Percentiles rank a stretch among this genome's conserved stretches.
Conservation (phyloP, 306 rosid genomes). For the cucumber (Cucumis sativus) region DNA sequence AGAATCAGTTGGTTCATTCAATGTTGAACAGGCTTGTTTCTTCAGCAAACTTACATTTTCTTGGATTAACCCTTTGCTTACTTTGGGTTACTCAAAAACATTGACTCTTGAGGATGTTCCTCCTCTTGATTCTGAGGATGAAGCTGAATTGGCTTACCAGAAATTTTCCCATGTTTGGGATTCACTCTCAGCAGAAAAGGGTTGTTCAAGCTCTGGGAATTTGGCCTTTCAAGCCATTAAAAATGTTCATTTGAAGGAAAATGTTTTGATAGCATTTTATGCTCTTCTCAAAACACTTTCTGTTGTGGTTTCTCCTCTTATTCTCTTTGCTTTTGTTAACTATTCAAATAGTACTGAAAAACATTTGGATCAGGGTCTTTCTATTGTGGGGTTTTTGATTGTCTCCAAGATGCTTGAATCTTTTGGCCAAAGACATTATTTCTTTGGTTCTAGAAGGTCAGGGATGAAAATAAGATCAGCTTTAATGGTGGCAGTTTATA, state of each 20-base stretch:
- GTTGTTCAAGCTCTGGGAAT: slow-evolving; percentile 21
- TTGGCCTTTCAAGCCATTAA: slow-evolving; percentile 32
- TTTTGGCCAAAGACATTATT: slow-evolving; percentile 57
- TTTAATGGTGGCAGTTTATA: slow-evolving; percentile 62
- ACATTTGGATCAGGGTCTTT: slow-evolving; percentile 29
- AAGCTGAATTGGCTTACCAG: slow-evolving; percentile 32
- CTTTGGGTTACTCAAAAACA: slow-evolving; percentile 41
- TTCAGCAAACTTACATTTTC: slow-evolving; percentile 43
- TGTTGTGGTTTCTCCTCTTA: slow-evolving; percentile 43
- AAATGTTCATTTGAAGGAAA: slow-evolving; percentile 44
- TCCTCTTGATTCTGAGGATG: slow-evolving; percentile 45
- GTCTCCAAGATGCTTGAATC: slow-evolving; percentile 41
- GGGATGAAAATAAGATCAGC: slow-evolving; percentile 79
- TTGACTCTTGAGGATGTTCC: slow-evolving; percentile 51
- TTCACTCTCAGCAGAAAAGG: slow-evolving; percentile 22
- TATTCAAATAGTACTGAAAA: slow-evolving; percentile 24
- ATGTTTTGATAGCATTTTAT: slow-evolving; percentile 31
- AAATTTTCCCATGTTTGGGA: slow-evolving; percentile 43
- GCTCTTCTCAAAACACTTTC: slow-evolving; percentile 33
- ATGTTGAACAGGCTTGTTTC: slow-evolving; percentile 17
- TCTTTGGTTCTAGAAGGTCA: slow-evolving; percentile 43
- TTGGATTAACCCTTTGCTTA: slow-evolving; percentile 54
- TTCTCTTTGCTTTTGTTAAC: slow-evolving; percentile 57
- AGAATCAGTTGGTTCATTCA: neutral
- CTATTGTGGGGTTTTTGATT: slow-evolving; percentile 34